These are phyloP conservation scores for Camillea tinctor DNA, from an alignment of 2,329 filamentous ascomycete genomes.

Conservation along the genomic window DNA sequence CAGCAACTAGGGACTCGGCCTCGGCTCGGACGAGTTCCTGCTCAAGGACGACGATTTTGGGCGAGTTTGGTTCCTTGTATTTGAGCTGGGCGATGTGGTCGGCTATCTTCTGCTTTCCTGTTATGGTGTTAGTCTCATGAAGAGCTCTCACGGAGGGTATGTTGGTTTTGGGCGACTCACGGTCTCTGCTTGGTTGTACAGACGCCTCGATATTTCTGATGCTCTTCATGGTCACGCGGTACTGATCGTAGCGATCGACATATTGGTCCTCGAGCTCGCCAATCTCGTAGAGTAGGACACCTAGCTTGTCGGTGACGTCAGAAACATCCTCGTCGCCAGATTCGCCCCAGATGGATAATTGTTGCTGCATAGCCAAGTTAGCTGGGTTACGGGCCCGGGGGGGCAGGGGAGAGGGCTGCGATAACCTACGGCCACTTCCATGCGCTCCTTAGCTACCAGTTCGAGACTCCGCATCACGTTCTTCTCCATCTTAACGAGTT, in stretches of 20 bases:
- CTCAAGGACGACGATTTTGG: constrained; percentile 95
- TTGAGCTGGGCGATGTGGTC: constrained; percentile 98
- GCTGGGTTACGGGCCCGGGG: too few species aligned
- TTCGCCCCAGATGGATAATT: constrained; percentile 98
- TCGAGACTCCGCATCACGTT: constrained; percentile 99
- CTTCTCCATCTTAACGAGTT: constrained; percentile 99
- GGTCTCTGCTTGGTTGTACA: constrained; percentile 94
- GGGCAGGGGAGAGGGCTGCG: not conserved
- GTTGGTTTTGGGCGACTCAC: constrained; percentile 52
- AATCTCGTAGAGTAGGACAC: constrained; percentile 96
- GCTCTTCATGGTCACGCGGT: constrained; percentile 98
- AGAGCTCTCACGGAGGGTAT: too few species aligned
- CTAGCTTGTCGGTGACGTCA: constrained; percentile 97
- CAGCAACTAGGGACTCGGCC: constrained; percentile 96
- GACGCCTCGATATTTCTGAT: constrained; percentile 99
- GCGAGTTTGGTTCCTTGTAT: constrained; percentile 99
- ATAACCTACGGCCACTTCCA: constrained; percentile 96
- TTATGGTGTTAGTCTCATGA: constrained; percentile 19
- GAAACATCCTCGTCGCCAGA: constrained; percentile 95
- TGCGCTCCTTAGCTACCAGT: constrained; percentile 88
- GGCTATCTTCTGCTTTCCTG: constrained; percentile 98
- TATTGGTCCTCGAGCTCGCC: constrained; percentile 98
- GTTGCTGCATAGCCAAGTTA: constrained; percentile 63
- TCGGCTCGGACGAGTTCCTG: constrained; percentile 98
- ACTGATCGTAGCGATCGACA: constrained; percentile 98